A percentile compares a stretch with the other conserved stretches of the same genome.
These are phyloP conservation scores for Aspergillus udagawae DNA, from an alignment of 2,329 filamentous ascomycete species.

Conservation along the genomic window DNA sequence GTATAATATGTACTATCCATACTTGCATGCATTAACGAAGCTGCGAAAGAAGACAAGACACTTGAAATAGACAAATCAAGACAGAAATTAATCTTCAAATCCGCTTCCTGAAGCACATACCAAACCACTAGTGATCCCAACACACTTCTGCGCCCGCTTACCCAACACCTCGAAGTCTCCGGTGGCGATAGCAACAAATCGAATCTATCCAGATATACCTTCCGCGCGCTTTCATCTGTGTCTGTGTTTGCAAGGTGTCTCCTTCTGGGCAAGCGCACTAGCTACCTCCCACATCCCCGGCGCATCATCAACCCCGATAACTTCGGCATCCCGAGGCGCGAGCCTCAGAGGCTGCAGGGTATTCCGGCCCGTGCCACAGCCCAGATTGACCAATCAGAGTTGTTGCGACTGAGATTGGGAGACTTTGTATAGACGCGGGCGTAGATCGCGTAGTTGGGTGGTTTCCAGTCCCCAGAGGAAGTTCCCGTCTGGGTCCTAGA, in stretches of 20 bases:
- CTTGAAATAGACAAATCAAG: not conserved
- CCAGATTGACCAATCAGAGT: constrained; percentile 54
- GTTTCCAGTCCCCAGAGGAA: constrained; percentile 63
- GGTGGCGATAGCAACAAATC: constrained; percentile 37
- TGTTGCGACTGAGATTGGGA: constrained; percentile 6
- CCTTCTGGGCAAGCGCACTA: constrained; percentile 28
- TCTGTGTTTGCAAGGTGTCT: not conserved
- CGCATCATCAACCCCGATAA: constrained; percentile 58
- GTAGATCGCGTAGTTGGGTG: constrained; percentile 48
- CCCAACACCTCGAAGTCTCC: constrained; percentile 48
- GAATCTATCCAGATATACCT: constrained; percentile 31
- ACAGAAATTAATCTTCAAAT: constrained; percentile 4
- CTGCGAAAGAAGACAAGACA: not conserved
- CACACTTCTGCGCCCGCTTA: constrained; percentile 60
- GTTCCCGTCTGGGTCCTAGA: constrained; percentile 65
- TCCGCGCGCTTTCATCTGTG: not conserved
- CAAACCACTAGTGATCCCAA: constrained; percentile 54
- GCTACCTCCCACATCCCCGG: constrained; percentile 56
- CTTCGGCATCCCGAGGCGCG: constrained; percentile 22
- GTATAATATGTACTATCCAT: constrained; percentile 11
- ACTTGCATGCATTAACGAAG: not conserved
- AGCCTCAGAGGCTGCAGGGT: constrained; percentile 48
- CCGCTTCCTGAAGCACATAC: constrained; percentile 43
- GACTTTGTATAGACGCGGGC: constrained; percentile 43
- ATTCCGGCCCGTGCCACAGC: constrained; percentile 63